These are phyloP conservation scores for Stereum hirsutum DNA, from an alignment of 1,284 basidiomycete species.

Conservation along the genomic window DNA sequence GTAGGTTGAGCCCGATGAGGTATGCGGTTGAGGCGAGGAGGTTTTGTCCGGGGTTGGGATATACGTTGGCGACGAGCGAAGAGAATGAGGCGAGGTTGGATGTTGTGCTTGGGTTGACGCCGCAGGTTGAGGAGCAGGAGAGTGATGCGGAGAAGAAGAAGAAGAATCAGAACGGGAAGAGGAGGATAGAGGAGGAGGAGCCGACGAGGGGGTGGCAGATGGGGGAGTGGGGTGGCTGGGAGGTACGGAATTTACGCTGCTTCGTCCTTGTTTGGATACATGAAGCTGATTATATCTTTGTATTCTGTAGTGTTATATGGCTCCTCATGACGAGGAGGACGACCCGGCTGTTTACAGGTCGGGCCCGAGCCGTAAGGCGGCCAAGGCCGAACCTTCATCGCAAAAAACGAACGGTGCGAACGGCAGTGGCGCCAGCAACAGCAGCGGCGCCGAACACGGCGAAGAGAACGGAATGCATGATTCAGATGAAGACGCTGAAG, in stretches of 20 bases:
- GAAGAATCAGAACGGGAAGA: slow-evolving; percentile 20
- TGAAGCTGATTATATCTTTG: slow-evolving; percentile 1
- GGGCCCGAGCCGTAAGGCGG: slow-evolving; percentile 40
- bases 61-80: slow-evolving; percentile 90
- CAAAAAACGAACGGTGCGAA: slow-evolving; percentile 14
- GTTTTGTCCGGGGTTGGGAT: slow-evolving; percentile 91
- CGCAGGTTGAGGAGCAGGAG: slow-evolving; percentile 39
- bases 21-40: slow-evolving; percentile 75
- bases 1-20: slow-evolving; percentile 67
- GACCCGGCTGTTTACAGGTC: slow-evolving; percentile 92
- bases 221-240: slow-evolving; percentile 91
- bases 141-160: slow-evolving; percentile 26
- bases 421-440: slow-evolving; percentile 19
- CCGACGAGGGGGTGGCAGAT: slow-evolving; percentile 56
- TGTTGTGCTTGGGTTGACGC: slow-evolving; percentile 85
- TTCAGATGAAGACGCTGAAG: slow-evolving; percentile 17
- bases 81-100: slow-evolving; percentile 80
- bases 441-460: slow-evolving; percentile 13
- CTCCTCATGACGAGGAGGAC: slow-evolving; percentile 86
- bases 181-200: slow-evolving; percentile 27
- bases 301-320: slow-evolving; percentile 75
- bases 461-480: slow-evolving; percentile 16
- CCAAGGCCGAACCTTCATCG: slow-evolving; percentile 11
- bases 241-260: slow-evolving; percentile 39
- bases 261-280: slow-evolving; percentile 1